These are phyloP conservation scores for Microcyclospora pomicola DNA, from an alignment of 2,329 filamentous ascomycete genomes.

Conservation along the genomic window DNA sequence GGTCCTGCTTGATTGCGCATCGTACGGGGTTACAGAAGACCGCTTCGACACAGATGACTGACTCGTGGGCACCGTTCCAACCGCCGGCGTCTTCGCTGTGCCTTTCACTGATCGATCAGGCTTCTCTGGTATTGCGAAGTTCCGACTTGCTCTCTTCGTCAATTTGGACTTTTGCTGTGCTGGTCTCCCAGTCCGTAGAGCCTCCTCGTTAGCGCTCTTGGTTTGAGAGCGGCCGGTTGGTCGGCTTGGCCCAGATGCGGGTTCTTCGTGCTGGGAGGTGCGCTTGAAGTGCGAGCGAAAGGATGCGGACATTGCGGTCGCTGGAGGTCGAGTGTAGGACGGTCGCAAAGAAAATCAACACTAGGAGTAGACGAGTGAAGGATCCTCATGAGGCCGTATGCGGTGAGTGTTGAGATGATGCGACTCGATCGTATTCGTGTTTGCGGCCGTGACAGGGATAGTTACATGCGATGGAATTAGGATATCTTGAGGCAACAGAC, in stretches of 20 bases:
- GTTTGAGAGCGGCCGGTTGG: constrained; percentile 10
- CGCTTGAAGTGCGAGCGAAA: background rate
- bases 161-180: constrained; percentile 14
- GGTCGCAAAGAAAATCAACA: no score
- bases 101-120: constrained; percentile 6
- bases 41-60: constrained; percentile 2
- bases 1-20: constrained; percentile 3
- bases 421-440: no score
- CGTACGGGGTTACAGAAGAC: constrained; percentile 4
- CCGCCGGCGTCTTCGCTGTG: constrained; percentile 7
- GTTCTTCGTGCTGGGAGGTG: constrained; percentile 1
- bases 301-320: constrained; percentile 1
- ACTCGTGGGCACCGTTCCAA: constrained; percentile 4
- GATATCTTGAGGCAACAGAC: no score
- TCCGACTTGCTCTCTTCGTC: constrained; percentile 14
- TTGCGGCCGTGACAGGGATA: no score
- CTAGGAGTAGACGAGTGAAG: no score
- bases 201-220: constrained; percentile 1
- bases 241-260: constrained; percentile 1
- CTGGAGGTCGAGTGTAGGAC: background rate
- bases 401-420: no score
- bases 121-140: constrained; percentile 5
- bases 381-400: no score
- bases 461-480: no score
- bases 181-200: constrained; percentile 5